These are phyloP conservation scores for Hyphopichia khmerensis DNA, from an alignment of 1,139 yeast genomes.

Conservation along the genomic window DNA sequence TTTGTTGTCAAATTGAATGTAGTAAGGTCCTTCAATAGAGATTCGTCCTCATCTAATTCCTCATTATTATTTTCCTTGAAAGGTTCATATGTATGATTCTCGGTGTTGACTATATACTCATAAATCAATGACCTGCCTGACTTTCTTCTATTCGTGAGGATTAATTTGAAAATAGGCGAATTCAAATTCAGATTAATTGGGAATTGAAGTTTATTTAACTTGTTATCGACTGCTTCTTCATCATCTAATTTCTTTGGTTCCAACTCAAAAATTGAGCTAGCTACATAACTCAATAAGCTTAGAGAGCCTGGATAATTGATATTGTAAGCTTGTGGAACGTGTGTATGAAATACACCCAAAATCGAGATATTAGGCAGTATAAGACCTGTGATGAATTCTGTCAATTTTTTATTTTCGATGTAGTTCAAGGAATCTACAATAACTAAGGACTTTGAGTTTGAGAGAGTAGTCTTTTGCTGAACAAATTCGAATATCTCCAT, in stretches of 20 bases:
- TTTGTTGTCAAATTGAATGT: slow-evolving; percentile 84
- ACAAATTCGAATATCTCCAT: slow-evolving; percentile 3
- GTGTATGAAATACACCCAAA: slow-evolving; percentile 61
- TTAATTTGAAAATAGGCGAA: slow-evolving; percentile 42
- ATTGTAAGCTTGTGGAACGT: slow-evolving; percentile 33
- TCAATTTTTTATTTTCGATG: slow-evolving; percentile 44
- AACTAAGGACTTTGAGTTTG: slow-evolving; percentile 30
- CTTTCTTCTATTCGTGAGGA: slow-evolving; percentile 68
- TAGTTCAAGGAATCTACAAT: slow-evolving; percentile 72
- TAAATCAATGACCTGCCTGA: slow-evolving; percentile 77
- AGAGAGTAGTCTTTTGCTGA: not conserved
- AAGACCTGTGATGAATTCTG: slow-evolving; percentile 53
- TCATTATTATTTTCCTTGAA: slow-evolving; percentile 22
- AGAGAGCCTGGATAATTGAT: slow-evolving; percentile 52
- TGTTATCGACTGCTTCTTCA: slow-evolving; percentile 50
- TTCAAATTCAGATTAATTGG: slow-evolving; percentile 50
- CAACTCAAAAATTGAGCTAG: slow-evolving; percentile 68
- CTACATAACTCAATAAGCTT: slow-evolving; percentile 58
- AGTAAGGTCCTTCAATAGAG: slow-evolving; percentile 66
- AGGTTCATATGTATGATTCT: slow-evolving; percentile 49
- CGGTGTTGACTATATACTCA: slow-evolving; percentile 51
- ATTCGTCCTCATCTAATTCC: slow-evolving; percentile 35
- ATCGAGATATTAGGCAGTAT: slow-evolving; percentile 56
- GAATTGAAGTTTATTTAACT: slow-evolving; percentile 41
- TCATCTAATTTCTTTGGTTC: slow-evolving; percentile 41